A percentile compares a stretch with the other conserved stretches of the same genome.
Conservation (phyloP, 345 rosid species). For the Trapa incisa region DNA sequence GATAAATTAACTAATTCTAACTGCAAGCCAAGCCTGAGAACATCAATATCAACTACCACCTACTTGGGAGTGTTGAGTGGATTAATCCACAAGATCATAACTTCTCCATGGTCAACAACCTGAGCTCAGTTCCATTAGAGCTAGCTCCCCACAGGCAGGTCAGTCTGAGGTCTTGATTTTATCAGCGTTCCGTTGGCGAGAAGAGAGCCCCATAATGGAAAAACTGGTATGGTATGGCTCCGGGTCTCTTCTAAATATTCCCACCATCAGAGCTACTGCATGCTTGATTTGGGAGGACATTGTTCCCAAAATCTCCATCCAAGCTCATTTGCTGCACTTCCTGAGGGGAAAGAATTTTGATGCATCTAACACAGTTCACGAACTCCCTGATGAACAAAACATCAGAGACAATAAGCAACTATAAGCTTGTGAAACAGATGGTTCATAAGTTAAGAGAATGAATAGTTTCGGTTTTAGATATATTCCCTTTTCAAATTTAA, state of each 20-base stretch:
- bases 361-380: conserved; percentile 51
- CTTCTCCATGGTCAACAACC: neutral
- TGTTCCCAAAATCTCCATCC: conserved; percentile 51
- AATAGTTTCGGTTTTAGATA: neutral
- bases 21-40: neutral
- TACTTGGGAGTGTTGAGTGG: neutral
- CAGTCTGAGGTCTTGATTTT: neutral
- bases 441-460: neutral
- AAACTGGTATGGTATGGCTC: neutral
- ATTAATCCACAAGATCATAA: neutral
- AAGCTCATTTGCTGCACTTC: conserved; percentile 77
- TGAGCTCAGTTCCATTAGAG: neutral
- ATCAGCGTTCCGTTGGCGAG: neutral
- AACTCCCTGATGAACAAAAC: conserved; percentile 35
- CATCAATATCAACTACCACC: neutral
- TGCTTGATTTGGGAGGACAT: conserved; percentile 43
- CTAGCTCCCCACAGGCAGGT: neutral
- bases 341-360: conserved; percentile 61
- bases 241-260: conserved; percentile 14
- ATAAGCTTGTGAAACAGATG: neutral
- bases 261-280: conserved; percentile 65
- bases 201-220: neutral
- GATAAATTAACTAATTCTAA: neutral
- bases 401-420: neutral
- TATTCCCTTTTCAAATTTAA: too few relatives aligned